Evolutionary conservation across 805 yeast species (phyloP).

Genomic region (Candida hungchunana): DNA sequence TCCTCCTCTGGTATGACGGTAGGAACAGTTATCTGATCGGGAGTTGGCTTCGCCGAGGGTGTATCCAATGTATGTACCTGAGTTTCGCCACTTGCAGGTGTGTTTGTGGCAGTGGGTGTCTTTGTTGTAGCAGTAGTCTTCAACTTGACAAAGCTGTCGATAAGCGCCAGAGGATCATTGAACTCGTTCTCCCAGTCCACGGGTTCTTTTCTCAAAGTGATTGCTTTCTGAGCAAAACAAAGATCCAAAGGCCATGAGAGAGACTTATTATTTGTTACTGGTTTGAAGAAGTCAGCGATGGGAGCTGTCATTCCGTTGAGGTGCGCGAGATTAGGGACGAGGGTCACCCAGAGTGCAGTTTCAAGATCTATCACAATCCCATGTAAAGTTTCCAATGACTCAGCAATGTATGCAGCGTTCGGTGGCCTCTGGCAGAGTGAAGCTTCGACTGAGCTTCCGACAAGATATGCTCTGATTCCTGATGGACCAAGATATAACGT

Average conservation of each 20-base stretch:
- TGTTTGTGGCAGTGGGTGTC: conserved; percentile 28
- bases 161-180: conserved; percentile 30
- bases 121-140: conserved; percentile 36
- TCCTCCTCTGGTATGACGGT: neutral
- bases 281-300: conserved; percentile 50
- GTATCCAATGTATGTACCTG: conserved; percentile 8
- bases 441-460: conserved; percentile 31
- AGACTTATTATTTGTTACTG: conserved; percentile 48
- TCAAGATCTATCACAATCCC: conserved; percentile 18
- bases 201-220: neutral
- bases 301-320: conserved; percentile 64
- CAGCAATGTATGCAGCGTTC: conserved; percentile 34
- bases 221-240: conserved; percentile 53
- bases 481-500: conserved; percentile 52
- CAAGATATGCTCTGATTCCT: conserved; percentile 46
- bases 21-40: neutral
- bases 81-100: conserved; percentile 19
- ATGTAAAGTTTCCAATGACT: conserved; percentile 36
- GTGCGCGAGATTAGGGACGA: conserved; percentile 65
- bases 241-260: conserved; percentile 71
- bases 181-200: neutral
- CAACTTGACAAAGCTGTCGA: conserved; percentile 36
- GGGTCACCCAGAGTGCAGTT: conserved; percentile 51
- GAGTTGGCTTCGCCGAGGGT: conserved; percentile 10
- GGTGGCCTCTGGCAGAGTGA: conserved; percentile 39